phyloP scores from a whole-genome alignment of 2,329 filamentous ascomycete species.

The Aaosphaeria arxii region DNA sequence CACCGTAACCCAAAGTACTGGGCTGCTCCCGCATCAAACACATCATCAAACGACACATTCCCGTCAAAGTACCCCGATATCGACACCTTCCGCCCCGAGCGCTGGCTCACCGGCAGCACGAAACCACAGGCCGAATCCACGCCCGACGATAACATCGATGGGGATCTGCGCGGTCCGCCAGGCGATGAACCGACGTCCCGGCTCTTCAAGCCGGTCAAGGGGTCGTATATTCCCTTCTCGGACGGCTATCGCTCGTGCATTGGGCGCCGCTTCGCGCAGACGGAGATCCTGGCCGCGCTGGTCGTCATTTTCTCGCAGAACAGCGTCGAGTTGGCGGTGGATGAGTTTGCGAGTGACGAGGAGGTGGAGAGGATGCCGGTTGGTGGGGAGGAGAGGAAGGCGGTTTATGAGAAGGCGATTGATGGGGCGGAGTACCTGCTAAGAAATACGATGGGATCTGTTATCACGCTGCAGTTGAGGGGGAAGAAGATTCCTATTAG shows the following conservation, averaged over 20 bases:
- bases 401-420: constrained; percentile 62
- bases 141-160: constrained; percentile 30
- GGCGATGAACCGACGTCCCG: constrained; percentile 61
- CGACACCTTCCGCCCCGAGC: constrained; percentile 67
- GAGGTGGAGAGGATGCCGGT: constrained; percentile 38
- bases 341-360: constrained; percentile 42
- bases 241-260: constrained; percentile 56
- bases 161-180: constrained; percentile 58
- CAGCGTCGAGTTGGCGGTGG: constrained; percentile 68
- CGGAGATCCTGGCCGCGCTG: constrained; percentile 54
- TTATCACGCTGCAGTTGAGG: constrained; percentile 70
- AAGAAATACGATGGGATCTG: constrained; percentile 52
- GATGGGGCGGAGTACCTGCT: constrained; percentile 53
- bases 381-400: constrained; percentile 48
- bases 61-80: constrained; percentile 46
- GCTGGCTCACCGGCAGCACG: constrained; percentile 57
- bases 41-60: constrained; percentile 19
- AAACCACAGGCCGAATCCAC: constrained; percentile 6
- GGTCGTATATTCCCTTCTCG: constrained; percentile 56
- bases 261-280: constrained; percentile 55
- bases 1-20: constrained; percentile 73
- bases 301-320: constrained; percentile 55
- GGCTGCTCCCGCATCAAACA: constrained; percentile 44
- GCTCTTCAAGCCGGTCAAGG: constrained; percentile 51
- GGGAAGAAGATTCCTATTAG: constrained; percentile 62